Evolutionary conservation across 1,139 yeast genomes (phyloP).

Genomic region (Pneumocystis oryctolagi): DNA sequence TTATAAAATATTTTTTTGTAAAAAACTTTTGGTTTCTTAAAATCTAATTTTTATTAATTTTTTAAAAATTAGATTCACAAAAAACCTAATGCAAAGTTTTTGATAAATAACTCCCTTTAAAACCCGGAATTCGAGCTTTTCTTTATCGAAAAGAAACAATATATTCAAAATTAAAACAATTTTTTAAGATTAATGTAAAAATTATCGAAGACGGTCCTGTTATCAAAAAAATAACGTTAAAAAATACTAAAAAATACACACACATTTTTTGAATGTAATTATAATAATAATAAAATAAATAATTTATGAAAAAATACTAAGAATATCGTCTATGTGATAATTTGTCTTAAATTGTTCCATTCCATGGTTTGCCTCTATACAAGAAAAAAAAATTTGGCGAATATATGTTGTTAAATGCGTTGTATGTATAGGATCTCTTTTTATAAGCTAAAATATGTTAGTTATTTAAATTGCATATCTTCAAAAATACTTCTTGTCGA

Average conservation of each 20-base stretch:
- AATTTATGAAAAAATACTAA: neutral
- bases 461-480: neutral
- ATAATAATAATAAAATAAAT: neutral
- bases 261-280: neutral
- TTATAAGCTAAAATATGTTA: neutral
- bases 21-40: neutral
- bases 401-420: neutral
- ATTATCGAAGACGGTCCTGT: too few relatives aligned
- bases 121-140: neutral
- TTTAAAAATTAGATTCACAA: neutral
- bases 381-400: neutral
- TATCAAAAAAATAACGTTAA: neutral
- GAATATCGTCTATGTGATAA: neutral
- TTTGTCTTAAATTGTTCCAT: neutral
- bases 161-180: too few relatives aligned
- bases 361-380: neutral
- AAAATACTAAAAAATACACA: neutral
- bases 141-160: neutral
- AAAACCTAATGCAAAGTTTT: neutral
- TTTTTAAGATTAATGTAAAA: too few relatives aligned
- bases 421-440: neutral
- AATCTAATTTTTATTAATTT: neutral
- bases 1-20: neutral
- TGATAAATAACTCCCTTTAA: neutral
- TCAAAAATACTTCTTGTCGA: conserved; percentile 1